Conservation (phyloP, 495 filamentous ascomycete genomes). For the Mytilinidion resinicola region DNA sequence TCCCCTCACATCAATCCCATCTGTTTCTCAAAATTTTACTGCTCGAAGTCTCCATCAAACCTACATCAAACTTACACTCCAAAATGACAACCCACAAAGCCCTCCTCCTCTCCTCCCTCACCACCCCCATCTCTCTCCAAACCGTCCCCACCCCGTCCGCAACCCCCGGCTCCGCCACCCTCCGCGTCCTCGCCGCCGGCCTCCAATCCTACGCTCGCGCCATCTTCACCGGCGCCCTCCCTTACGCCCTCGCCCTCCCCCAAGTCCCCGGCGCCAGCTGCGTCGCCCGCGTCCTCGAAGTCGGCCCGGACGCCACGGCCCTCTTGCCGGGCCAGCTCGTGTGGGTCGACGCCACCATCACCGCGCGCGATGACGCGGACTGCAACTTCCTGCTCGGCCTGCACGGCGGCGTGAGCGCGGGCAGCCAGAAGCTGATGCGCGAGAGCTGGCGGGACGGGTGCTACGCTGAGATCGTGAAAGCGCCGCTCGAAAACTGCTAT, state of each 20-base stretch:
- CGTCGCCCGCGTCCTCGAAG: conserved; percentile 43
- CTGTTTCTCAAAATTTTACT: no score
- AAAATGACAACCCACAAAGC: conserved; percentile 7
- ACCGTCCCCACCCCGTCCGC: conserved; percentile 31
- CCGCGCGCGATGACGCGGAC: conserved; percentile 42
- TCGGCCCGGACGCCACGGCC: conserved; percentile 42
- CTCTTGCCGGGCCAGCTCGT: conserved; percentile 45
- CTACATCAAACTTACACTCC: no score
- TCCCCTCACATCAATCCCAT: no score
- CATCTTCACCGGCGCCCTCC: conserved; percentile 2
- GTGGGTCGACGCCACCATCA: conserved; percentile 39
- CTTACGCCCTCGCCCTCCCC: conserved; percentile 29
- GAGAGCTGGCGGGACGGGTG: conserved; percentile 43
- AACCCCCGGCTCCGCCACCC: conserved; percentile 31
- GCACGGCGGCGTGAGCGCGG: conserved; percentile 26
- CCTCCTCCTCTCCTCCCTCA: conserved; percentile 3
- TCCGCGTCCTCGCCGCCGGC: conserved; percentile 31
- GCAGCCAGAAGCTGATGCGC: conserved; percentile 32
- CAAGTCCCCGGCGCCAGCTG: conserved; percentile 26
- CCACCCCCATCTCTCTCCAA: conserved; percentile 24
- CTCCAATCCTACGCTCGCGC: conserved; percentile 17
- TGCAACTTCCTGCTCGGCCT: conserved; percentile 37
- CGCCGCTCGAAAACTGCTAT: conserved; percentile 45
- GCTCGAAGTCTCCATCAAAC: no score
- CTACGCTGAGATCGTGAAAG: conserved; percentile 41